Base-by-base conservation (phyloP, 495 filamentous ascomycete genomes). In the Trichocladium uniseriatum region DNA sequence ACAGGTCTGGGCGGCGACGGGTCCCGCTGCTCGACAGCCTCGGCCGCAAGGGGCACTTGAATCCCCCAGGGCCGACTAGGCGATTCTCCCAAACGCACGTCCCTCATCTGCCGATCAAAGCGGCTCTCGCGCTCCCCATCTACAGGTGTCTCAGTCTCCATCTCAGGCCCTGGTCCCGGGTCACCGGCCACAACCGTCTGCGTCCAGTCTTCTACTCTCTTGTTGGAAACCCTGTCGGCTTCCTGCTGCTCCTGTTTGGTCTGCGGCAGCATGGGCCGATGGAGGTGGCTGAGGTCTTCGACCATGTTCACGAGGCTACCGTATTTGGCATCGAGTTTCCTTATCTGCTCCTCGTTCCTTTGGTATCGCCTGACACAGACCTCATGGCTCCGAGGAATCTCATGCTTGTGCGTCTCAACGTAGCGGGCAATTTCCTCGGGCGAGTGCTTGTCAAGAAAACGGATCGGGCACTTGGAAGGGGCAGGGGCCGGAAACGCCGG, bases 61-160 rank as follows among this genome's bases (percentile, higher is more conserved):
- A 95, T 91, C 2, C 89, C 89, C 89, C 89, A 95, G 22, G 89
- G 89, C 21, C 89, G 76, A 61, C 83, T 91, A 29, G 89, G 89
- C 28, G 85, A 90, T 62, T 95, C 89, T 15, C 89, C 89, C 20
- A 95, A 79, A 6, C 89, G 74, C 13, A 95, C 77, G 51, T 94
- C 89, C 52, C 86, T 82, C 39, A 95, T 57, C 3, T 83, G 80
- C 36, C 89, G 78, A 56, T 94, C 87, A 59, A 92, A 94, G 52
- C 80, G 82, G 42, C 70, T 67, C 65, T 76, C 69, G 48, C 79
- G 63, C 38, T 72, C 67, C 10, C 75, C 72, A 20, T 45, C 49
- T 52, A 53, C 46, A 18, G 49, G 41, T 29, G 27, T 41, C 8
- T 67, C 64, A 6, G 60, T 67, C 14, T 60, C 56, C 24, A 8